Conservation (phyloP, 176 grass and related monocot genomes). For the Oryza punctata region DNA sequence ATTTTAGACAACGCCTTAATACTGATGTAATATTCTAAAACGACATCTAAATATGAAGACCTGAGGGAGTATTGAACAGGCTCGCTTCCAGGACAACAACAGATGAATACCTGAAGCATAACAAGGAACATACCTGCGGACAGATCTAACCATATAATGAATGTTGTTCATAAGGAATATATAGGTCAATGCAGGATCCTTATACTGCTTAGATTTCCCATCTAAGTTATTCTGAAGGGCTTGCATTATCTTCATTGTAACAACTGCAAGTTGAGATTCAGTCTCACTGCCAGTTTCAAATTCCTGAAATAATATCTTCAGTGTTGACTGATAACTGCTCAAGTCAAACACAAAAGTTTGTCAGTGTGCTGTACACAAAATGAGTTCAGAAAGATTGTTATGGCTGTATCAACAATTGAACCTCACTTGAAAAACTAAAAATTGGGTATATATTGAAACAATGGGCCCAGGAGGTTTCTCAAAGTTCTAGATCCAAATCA, state of each 20-base stretch:
- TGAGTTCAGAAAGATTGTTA: neutral
- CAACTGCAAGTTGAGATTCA: conserved; percentile 68
- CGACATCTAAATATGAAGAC: neutral
- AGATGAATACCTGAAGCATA: conserved; percentile 25
- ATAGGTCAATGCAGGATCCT: conserved; percentile 71
- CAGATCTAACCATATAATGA: conserved; percentile 76
- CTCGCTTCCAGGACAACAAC: neutral
- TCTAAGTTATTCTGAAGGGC: conserved; percentile 84
- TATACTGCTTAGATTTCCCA: conserved; percentile 81
- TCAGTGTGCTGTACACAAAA: conserved; percentile 27
- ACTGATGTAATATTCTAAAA: neutral
- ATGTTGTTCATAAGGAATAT: conserved; percentile 97
- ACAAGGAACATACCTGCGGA: conserved; percentile 60
- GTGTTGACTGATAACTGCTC: conserved; percentile 71
- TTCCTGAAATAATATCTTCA: conserved; percentile 76
- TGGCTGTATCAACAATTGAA: conserved; percentile 21
- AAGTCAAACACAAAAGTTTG: conserved; percentile 18
- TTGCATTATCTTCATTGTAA: conserved; percentile 77
- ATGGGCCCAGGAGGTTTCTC: neutral
- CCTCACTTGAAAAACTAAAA: conserved; percentile 5
- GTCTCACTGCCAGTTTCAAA: conserved; percentile 52
- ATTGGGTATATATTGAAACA: neutral
- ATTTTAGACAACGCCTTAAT: neutral
- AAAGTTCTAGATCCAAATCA: conserved; percentile 8
- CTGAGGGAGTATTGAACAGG: neutral